Percentiles rank a stretch among this genome's conserved stretches.
Evolutionary conservation across 2,329 filamentous ascomycete genomes (phyloP).

Genomic region (Phaeophleospora eucalypticola): DNA sequence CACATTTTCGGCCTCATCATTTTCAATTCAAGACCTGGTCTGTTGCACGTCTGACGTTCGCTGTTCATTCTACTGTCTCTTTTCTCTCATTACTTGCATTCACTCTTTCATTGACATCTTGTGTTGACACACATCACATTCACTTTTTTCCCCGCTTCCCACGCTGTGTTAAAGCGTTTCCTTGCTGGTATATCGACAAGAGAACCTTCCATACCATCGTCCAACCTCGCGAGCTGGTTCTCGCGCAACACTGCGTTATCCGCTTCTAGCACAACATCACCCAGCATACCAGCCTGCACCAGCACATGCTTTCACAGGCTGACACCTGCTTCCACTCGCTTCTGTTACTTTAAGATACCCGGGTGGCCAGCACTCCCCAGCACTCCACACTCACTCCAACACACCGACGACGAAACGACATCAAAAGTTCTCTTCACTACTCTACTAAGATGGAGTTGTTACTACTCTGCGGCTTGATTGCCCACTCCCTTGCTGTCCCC

Average conservation of each 20-base stretch:
- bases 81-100: not conserved
- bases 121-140: not conserved
- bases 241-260: not conserved
- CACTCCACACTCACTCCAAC: not conserved
- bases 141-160: not conserved
- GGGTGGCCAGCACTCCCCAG: not conserved
- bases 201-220: not conserved
- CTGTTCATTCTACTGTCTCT: too few species aligned
- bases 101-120: not conserved
- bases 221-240: not conserved
- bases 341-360: not conserved
- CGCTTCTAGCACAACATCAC: not conserved
- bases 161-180: not conserved
- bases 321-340: not conserved
- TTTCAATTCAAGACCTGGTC: not conserved
- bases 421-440: not conserved
- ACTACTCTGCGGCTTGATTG: slow-evolving; percentile 5
- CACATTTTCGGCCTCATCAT: not conserved
- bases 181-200: not conserved
- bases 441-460: slow-evolving; percentile 1
- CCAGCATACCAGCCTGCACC: not conserved
- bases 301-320: not conserved
- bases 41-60: not conserved
- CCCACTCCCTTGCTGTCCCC: slow-evolving; percentile 12
- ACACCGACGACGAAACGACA: not conserved